phyloP scores from a whole-genome alignment of 805 yeast species.

The Myxozyma mucilagina region DNA sequence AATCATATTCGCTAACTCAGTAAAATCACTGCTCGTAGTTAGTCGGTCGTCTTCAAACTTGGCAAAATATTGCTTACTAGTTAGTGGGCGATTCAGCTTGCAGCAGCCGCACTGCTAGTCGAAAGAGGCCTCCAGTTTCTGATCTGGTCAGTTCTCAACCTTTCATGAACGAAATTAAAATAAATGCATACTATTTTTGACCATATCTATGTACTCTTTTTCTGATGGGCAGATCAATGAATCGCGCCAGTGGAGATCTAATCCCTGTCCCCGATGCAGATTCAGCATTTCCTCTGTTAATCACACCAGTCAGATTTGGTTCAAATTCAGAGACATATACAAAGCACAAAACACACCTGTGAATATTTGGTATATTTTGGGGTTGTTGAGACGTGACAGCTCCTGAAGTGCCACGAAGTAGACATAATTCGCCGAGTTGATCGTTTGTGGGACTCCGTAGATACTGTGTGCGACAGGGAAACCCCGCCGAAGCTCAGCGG shows the following conservation, averaged over 20 bases:
- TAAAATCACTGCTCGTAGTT: constrained; percentile 38
- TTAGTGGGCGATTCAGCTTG: constrained; percentile 41
- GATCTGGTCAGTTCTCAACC: not conserved
- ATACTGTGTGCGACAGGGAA: constrained; percentile 73
- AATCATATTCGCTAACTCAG: constrained; percentile 68
- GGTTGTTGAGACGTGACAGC: constrained; percentile 43
- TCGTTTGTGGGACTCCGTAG: constrained; percentile 76
- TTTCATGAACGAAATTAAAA: not conserved
- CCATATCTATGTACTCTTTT: constrained; percentile 73
- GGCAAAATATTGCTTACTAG: constrained; percentile 5
- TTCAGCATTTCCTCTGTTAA: constrained; percentile 74
- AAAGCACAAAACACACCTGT: constrained; percentile 15
- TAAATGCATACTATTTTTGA: constrained; percentile 56
- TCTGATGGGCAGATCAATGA: constrained; percentile 57
- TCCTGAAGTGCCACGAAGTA: constrained; percentile 69
- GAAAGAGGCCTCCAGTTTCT: constrained; percentile 82
- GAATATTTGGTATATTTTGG: constrained; percentile 25
- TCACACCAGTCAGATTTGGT: constrained; percentile 29
- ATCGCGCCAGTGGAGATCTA: constrained; percentile 89
- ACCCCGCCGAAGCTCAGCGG: constrained; percentile 70
- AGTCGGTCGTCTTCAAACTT: not conserved
- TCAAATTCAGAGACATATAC: constrained; percentile 17
- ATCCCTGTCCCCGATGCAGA: constrained; percentile 86
- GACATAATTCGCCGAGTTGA: constrained; percentile 81
- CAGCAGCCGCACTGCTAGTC: constrained; percentile 70